Percentiles rank a stretch among this genome's conserved stretches.
Evolutionary conservation across 352 stramenopile genomes (phyloP).

Genomic region (Pythium folliculosum): DNA sequence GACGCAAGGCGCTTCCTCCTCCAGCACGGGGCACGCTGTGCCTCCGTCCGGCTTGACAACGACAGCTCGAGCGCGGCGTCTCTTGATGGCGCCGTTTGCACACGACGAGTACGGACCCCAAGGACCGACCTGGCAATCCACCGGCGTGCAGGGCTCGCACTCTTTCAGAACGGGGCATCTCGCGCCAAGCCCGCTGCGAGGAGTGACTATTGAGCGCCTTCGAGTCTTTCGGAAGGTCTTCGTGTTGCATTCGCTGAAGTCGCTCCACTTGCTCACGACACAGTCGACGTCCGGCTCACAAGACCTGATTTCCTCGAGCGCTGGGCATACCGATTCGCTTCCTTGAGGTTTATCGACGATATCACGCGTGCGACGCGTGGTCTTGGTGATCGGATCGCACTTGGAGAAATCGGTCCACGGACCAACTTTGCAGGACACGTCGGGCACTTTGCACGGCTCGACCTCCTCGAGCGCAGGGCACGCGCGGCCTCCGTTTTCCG

Average conservation of each 20-base stretch:
- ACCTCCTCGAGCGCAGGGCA: slow-evolving; percentile 37
- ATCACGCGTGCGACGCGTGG: slow-evolving; percentile 43
- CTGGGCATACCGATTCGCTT: slow-evolving; percentile 42
- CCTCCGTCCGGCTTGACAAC: slow-evolving; percentile 37
- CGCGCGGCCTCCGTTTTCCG: slow-evolving; percentile 23
- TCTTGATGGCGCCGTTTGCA: slow-evolving; percentile 29
- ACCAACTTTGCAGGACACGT: slow-evolving; percentile 53
- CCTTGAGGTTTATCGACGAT: slow-evolving; percentile 37
- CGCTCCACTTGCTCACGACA: slow-evolving; percentile 49
- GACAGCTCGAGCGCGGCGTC: slow-evolving; percentile 42
- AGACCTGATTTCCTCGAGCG: slow-evolving; percentile 34
- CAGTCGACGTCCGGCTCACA: slow-evolving; percentile 58
- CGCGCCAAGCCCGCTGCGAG: slow-evolving; percentile 34
- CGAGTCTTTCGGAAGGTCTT: slow-evolving; percentile 39
- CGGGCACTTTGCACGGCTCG: slow-evolving; percentile 38
- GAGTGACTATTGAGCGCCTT: slow-evolving; percentile 39
- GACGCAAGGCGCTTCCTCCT: slow-evolving; percentile 34
- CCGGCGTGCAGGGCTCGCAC: slow-evolving; percentile 34
- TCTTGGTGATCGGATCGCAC: slow-evolving; percentile 52
- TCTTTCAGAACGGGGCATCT: slow-evolving; percentile 45
- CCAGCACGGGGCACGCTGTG: slow-evolving; percentile 39
- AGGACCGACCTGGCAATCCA: slow-evolving; percentile 48
- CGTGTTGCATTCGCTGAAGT: slow-evolving; percentile 31
- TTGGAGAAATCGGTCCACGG: slow-evolving; percentile 46
- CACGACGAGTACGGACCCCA: slow-evolving; percentile 54